Evolutionary conservation across 192 early-diverging fungal genomes (phyloP), one percentile per base, ranked within the genome.

Genomic region (Linnemannia elongata): DNA sequence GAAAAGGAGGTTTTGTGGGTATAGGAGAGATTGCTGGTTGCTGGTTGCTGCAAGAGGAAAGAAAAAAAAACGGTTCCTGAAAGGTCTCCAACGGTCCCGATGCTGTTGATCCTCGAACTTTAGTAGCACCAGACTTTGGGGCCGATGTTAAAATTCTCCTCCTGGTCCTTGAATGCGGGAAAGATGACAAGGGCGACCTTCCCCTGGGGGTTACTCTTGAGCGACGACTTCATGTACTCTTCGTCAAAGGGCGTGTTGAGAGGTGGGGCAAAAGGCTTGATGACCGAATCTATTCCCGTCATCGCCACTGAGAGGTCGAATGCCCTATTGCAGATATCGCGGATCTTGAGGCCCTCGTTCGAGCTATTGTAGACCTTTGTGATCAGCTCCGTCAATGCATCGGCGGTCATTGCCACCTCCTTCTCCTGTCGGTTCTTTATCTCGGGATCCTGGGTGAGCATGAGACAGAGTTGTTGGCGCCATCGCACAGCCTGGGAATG

Each of bases 81-180:
- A 12, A 33, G 10, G 60, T 8, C 30, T 33, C 30, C 30, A 66
- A 15, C 33, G 0, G 27, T 66, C 27, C 30, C 30, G 60, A 66
- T 33, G 44, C 18, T 52, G 49, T 22, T 18, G n/a, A 24, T 33
- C 13, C 27, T 15, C 27, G 1, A 8, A 15, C 60, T 3, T 41
- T 60, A 87, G 54, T 78, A 78, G 42, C 85, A 87, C 85, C 85
- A 87, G 8, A 87, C 85, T 44, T 87, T 87, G 17, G 85, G 69
- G 8, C 47, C 24, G 22, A 76, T 71, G 27, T 47, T 74, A 55
- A 80, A 87, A 3, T 47, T 70, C 5, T 70, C 36, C 1, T 71
- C 36, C 68, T 33, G 18, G 41, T 87, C 85, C 72, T 69, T 81
- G 68, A 87, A 87, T 9, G 45, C 72, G 15, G 85, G 85, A 36